Base-by-base conservation (phyloP, 768 basidiomycete species). In the Tephrocybe sp. region DNA sequence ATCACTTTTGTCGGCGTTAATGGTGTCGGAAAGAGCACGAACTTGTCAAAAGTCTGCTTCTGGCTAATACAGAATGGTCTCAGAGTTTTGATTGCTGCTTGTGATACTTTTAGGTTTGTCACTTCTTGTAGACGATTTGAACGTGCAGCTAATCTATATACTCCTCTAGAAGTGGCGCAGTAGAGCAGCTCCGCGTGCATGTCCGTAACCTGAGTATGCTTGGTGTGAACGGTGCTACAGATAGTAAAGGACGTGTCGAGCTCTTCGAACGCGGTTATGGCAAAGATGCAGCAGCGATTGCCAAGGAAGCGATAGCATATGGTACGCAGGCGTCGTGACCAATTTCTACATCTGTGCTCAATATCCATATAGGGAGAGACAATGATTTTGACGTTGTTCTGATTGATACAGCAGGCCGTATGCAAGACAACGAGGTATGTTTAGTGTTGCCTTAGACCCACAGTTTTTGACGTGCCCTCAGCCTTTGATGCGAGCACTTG, bases 1-100 rank as follows among this genome's bases (percentile, higher is more conserved):
- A 89, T 99, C 60, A 86, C 93, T 0, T 99, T 99, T 64, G 94
- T 98, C 34, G 97, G 97, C 12, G 97, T 99, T 30, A 99, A 99
- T 62, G 97, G 97, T 21, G 97, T 99, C 21, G 97, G 97, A 25
- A 99, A 99, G 74, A 95, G 92, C 59, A 98, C 97, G 5, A 99
- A 98, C 68, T 71, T 99, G 34, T 91, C 88, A 36, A 99, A 99
- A 73, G 95, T 99, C 42, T 94, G 93, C 69, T 99, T 98, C 71
- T 99, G 97, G 97, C 75, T 99, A 31, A 86, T 99, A 46, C 97
- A 99, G 69, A 99, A 99, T 61, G 86, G 88, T 4, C 68, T 95
- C 31, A 77, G 88, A 33, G 95, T 99, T 33, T 75, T 99, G 56
- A 98, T 99, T 59, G 97, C 97, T 36, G 97, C 97, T 11, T 99